Evolutionary conservation across 768 basidiomycete species (phyloP).

Genomic region (Mycena chlorophos): DNA sequence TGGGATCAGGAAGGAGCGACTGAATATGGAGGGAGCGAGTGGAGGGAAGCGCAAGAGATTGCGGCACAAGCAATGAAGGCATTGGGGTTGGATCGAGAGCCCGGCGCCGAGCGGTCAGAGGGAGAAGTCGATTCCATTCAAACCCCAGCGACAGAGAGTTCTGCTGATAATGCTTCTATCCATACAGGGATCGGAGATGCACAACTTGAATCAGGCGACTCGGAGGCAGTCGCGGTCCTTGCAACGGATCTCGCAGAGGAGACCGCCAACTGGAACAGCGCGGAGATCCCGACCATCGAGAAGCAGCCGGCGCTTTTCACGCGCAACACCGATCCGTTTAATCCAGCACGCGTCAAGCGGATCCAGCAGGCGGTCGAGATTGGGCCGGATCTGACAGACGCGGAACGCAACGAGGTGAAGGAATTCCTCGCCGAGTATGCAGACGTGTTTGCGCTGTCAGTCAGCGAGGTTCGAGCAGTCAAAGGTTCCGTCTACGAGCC

Average conservation of each 20-base stretch:
- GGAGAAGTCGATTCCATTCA: too few relatives aligned
- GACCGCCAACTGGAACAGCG: neutral
- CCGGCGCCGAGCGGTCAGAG: neutral
- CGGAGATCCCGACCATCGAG: neutral
- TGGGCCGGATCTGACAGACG: constrained; percentile 30
- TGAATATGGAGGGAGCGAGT: neutral
- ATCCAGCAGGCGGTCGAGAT: constrained; percentile 26
- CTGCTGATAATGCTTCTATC: too few relatives aligned
- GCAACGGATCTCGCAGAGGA: neutral
- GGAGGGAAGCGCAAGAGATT: neutral
- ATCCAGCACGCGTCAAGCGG: constrained; percentile 20
- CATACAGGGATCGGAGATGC: too few relatives aligned
- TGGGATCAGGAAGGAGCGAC: neutral
- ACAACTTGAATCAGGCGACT: too few relatives aligned
- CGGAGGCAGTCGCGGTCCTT: too few relatives aligned
- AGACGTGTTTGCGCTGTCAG: constrained; percentile 39
- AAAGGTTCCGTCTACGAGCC: constrained; percentile 33
- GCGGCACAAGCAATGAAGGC: constrained; percentile 2
- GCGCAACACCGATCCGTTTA: constrained; percentile 26
- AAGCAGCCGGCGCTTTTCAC: constrained; percentile 20
- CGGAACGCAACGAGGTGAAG: constrained; percentile 25
- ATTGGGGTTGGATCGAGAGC: neutral
- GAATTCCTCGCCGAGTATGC: constrained; percentile 32
- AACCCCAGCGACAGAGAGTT: too few relatives aligned
- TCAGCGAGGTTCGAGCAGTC: constrained; percentile 38